Evolutionary conservation across 495 filamentous ascomycete species (phyloP).

Genomic region (Cenococcum geophilum): DNA sequence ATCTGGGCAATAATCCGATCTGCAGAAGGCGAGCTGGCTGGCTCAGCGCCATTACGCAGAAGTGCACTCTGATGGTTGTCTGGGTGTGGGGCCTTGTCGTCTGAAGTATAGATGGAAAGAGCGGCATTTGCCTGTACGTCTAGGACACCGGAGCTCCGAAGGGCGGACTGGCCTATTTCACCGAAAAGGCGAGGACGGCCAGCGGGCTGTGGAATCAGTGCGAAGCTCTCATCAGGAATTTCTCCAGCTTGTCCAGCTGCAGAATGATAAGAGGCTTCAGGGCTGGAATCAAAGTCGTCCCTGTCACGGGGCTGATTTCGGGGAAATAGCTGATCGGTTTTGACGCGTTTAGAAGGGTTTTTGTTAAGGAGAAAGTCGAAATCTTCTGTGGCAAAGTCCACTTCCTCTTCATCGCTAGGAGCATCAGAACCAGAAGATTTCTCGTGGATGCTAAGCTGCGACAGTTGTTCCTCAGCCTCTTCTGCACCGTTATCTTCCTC

Average conservation of each 20-base stretch:
- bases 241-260: slow-evolving; percentile 1
- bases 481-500: slow-evolving; percentile 48
- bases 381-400: slow-evolving; percentile 31
- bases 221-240: slow-evolving; percentile 30
- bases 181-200: slow-evolving; percentile 59
- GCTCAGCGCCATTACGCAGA: not conserved
- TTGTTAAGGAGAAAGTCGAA: slow-evolving; percentile 28
- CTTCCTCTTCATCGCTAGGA: slow-evolving; percentile 36
- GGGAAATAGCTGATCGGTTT: slow-evolving; percentile 27
- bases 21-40: not conserved
- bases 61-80: not conserved
- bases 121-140: slow-evolving; percentile 34
- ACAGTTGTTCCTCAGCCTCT: slow-evolving; percentile 52
- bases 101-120: slow-evolving; percentile 12
- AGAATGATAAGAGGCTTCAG: slow-evolving; percentile 30
- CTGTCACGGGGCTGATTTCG: slow-evolving; percentile 32
- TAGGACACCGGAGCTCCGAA: slow-evolving; percentile 57
- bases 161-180: slow-evolving; percentile 65
- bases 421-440: slow-evolving; percentile 19
- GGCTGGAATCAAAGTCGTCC: slow-evolving; percentile 33
- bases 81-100: not conserved
- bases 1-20: not conserved
- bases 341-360: slow-evolving; percentile 36
- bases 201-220: slow-evolving; percentile 9
- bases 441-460: slow-evolving; percentile 61